These are phyloP conservation scores for Cadophora sp. DNA, from an alignment of 2,329 filamentous ascomycete genomes.

Conservation along the genomic window DNA sequence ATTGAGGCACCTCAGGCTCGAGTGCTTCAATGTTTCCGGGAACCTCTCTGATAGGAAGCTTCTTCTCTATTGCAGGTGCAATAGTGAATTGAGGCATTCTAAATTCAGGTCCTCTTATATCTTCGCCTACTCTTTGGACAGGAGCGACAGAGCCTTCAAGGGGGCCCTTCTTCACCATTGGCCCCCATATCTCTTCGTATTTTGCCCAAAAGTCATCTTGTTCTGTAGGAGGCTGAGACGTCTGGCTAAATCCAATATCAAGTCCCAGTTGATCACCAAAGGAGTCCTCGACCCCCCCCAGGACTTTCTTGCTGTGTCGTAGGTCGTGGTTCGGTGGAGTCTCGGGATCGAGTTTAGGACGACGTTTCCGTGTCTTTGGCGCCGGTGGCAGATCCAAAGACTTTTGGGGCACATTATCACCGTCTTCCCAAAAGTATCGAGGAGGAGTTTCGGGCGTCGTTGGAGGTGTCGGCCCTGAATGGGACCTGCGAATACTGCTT, in stretches of 20 bases:
- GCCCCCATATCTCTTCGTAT: constrained; percentile 29
- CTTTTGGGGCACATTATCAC: neutral
- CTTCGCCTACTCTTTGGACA: neutral
- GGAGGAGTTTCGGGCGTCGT: neutral
- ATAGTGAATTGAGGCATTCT: neutral
- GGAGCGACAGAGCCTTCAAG: neutral
- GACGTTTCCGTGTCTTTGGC: neutral
- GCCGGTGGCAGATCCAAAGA: neutral
- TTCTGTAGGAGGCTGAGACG: constrained; percentile 5
- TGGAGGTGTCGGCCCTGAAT: constrained; percentile 7
- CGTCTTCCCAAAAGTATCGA: neutral
- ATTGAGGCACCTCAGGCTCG: too few relatives aligned
- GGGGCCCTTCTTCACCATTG: neutral
- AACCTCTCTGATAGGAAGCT: too few relatives aligned
- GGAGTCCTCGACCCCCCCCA: neutral
- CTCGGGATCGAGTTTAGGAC: neutral
- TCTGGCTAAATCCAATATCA: neutral
- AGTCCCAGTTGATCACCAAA: neutral
- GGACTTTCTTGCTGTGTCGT: neutral
- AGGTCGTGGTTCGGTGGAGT: neutral
- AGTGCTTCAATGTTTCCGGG: too few relatives aligned
- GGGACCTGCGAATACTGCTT: neutral
- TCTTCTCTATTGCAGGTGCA: too few relatives aligned
- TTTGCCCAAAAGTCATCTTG: constrained; percentile 27
- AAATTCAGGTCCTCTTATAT: neutral